Base-by-base conservation (phyloP, 345 rosid genomes). In the Orychophragmus violaceus region DNA sequence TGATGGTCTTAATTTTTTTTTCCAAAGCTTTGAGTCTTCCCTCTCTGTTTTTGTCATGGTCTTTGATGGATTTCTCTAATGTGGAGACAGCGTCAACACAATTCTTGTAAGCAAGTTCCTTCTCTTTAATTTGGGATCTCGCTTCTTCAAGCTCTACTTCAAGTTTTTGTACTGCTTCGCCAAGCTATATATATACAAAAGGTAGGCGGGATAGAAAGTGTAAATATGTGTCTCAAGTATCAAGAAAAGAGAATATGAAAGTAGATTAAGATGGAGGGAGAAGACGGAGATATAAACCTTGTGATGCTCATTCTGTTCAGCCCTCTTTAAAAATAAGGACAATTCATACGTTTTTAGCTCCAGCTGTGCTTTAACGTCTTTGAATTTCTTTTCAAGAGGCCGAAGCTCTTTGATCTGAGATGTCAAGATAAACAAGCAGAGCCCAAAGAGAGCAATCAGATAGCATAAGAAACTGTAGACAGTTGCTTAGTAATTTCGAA, bases 231-330 rank as follows among this genome's bases (percentile, higher is more conserved):
- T 29, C 18, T 28, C 6, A 24, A 14, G 49, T 25, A 58, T 13
- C 27, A 75, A 19, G n/a, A 33, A 44, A 45, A 60, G 35, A 28
- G 59, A 23, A 44, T 27, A 54, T 18, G 19, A 60, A 27, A 32
- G 21, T 41, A 30, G 41, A 33, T 30, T 13, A 61, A 69, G 22
- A 21, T 44, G 36, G 36, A 25, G 56, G 55, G 55, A 37, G 23
- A 59, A 52, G 48, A 5, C 49, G 64, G 59, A 64, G 76, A 23
- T 21, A 64, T 18, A 70, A 75, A 94, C 99, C 99, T 90, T 90
- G 64, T 90, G 97, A 77, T 88, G 96, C 81, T 88, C 97, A 80
- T 94, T 94, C 78, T 94, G 94, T 81, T 94, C 93, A 51, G 93
- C 96, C 71, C 96, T 84, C 75, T 83, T 84, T 66, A 90, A 80